Base-by-base conservation (phyloP, 768 basidiomycete genomes). In the Lactarius quietus region DNA sequence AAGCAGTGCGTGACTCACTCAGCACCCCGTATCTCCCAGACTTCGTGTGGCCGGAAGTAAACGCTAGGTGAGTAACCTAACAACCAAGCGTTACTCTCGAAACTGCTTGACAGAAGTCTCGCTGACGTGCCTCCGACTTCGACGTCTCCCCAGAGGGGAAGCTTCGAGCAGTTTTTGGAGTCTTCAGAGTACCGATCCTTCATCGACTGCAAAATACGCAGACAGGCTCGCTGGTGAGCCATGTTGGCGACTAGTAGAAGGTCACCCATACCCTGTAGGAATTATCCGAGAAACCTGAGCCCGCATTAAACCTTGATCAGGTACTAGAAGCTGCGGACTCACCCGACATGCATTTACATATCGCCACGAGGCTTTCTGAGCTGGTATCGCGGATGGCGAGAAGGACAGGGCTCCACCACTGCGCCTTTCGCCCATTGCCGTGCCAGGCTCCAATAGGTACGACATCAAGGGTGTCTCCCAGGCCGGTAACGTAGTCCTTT, bases 261-360 rank as follows among this genome's bases (percentile, higher is more conserved):
- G 23, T 36, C 29, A n/a, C 28, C 64, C 75, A 55, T 70, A 85
- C 90, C 78, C 85, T 89, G 76, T 93, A 93, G 73, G 92, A 92
- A 28, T 76, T 78, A 74, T 95, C 93, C 33, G 90, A 86, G 76
- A 97, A 97, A 4, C 93, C 93, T 86, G 74, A 65, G 36, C 57
- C 18, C n/a, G 6, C 7, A 1, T 45, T 54, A 33, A 59, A 59
- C 35, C 20, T 57, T 28, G 7, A 31, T 14, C 29, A 36, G 28
- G 59, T 59, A 29, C 56, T 2, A 48, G 63, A 9, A 28, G 31
- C 39, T 43, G 35, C 57, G 60, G 54, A 73, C 82, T 65, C 68
- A 86, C 90, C 89, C 66, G 89, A 92, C 86, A 93, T 90, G 80
- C 91, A 93, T 76, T 97, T 95, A 75, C 92, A 93, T 20, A 95